Evolutionary conservation across 1,139 yeast genomes (phyloP).

Genomic region (Taiozyma onychis): DNA sequence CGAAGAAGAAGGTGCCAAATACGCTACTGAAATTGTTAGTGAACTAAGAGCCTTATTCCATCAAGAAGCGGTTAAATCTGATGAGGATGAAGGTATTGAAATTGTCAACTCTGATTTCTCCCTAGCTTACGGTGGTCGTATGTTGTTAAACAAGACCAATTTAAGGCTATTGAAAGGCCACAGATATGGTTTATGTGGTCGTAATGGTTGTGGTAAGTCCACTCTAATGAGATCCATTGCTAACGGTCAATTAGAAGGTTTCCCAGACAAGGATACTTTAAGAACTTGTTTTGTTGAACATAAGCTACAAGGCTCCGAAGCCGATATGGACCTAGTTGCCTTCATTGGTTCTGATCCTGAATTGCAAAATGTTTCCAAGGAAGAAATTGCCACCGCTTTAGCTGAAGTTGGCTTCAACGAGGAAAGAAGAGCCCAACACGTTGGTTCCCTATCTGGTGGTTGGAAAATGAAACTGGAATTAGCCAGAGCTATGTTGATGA

Average conservation of each 20-base stretch:
- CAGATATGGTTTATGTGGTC: slow-evolving; percentile 95
- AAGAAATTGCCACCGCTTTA: slow-evolving; percentile 72
- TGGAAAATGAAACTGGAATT: slow-evolving; percentile 98
- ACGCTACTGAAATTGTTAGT: slow-evolving; percentile 42
- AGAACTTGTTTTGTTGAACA: slow-evolving; percentile 97
- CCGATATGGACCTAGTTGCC: slow-evolving; percentile 78
- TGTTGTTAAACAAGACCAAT: slow-evolving; percentile 89
- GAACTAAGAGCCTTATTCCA: slow-evolving; percentile 61
- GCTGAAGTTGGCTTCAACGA: slow-evolving; percentile 87
- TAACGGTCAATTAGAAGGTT: slow-evolving; percentile 95
- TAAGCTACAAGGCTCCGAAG: slow-evolving; percentile 92
- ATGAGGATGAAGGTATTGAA: slow-evolving; percentile 70
- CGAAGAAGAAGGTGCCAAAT: slow-evolving; percentile 24
- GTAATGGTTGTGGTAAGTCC: slow-evolving; percentile 99
- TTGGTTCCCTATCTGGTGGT: slow-evolving; percentile 96
- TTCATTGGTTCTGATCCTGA: slow-evolving; percentile 93
- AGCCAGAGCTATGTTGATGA: slow-evolving; percentile 97
- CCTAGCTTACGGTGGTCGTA: slow-evolving; percentile 94
- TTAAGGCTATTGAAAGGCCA: slow-evolving; percentile 88
- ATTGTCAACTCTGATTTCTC: slow-evolving; percentile 94
- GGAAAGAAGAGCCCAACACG: slow-evolving; percentile 82
- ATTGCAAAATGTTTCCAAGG: slow-evolving; percentile 51
- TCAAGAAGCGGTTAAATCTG: slow-evolving; percentile 51
- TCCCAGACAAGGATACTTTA: slow-evolving; percentile 84
- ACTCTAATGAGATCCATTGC: slow-evolving; percentile 97